Conservation (phyloP, 345 rosid genomes). For the Eucalyptus curtisii region DNA sequence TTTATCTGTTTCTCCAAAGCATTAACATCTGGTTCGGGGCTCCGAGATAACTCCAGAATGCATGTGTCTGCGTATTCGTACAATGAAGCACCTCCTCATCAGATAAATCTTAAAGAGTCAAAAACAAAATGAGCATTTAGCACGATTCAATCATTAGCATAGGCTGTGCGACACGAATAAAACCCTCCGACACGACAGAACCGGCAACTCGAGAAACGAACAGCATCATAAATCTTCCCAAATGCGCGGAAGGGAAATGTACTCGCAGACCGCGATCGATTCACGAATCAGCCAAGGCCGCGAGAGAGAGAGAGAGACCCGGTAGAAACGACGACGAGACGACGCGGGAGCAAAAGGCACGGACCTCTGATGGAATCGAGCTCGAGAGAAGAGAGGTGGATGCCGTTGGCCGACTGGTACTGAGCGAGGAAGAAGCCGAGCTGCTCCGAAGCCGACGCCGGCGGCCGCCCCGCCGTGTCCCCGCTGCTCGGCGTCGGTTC, state of each 20-base stretch:
- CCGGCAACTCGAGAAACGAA: not conserved
- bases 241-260: not conserved
- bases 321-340: not conserved
- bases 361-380: not conserved
- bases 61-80: slow-evolving; percentile 28
- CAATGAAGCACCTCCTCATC: not conserved
- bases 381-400: not conserved
- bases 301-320: not conserved
- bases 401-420: not conserved
- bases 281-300: not conserved
- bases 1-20: slow-evolving; percentile 37
- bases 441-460: not conserved
- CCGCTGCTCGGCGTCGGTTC: not conserved
- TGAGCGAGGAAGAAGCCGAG: not conserved
- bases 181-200: not conserved
- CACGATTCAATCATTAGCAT: not conserved
- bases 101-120: not conserved
- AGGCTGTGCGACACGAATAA: not conserved
- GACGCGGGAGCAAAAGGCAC: not conserved
- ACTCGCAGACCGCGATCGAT: not conserved
- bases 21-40: slow-evolving; percentile 29
- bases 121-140: not conserved
- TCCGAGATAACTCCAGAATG: slow-evolving; percentile 35
- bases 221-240: not conserved
- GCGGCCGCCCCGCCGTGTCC: not conserved